phyloP scores from a whole-genome alignment of 2,329 filamentous ascomycete species.

The Alternaria infectoria region DNA sequence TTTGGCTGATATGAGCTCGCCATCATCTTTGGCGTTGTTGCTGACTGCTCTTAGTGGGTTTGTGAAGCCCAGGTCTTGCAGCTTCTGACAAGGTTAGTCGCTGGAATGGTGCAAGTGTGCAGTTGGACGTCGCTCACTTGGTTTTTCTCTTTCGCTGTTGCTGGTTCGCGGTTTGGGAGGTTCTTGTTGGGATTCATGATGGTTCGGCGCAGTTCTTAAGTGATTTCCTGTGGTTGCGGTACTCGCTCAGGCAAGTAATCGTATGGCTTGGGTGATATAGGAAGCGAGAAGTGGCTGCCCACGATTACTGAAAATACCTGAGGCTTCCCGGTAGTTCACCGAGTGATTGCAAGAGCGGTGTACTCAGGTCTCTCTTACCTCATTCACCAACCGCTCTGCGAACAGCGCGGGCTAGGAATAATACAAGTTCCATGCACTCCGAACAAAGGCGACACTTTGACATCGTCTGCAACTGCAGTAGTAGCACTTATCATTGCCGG shows the following conservation, averaged over 20 bases:
- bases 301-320: not conserved
- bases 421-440: not conserved
- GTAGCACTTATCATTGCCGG: not conserved
- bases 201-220: not conserved
- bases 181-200: not conserved
- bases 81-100: not conserved
- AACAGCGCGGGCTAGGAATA: not conserved
- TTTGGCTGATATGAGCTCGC: not conserved
- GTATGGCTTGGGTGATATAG: not conserved
- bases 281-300: not conserved
- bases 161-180: not conserved
- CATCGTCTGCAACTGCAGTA: not conserved
- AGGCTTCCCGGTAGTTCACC: not conserved
- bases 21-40: not conserved
- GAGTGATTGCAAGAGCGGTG: not conserved
- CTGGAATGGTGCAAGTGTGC: not conserved
- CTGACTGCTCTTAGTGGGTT: not conserved
- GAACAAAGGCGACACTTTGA: not conserved
- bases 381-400: not conserved
- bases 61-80: not conserved
- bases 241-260: not conserved
- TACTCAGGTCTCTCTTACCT: not conserved
- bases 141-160: not conserved
- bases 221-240: not conserved
- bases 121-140: not conserved